These are phyloP conservation scores for Pichia deserticola DNA, from an alignment of 805 yeast genomes.

Conservation along the genomic window DNA sequence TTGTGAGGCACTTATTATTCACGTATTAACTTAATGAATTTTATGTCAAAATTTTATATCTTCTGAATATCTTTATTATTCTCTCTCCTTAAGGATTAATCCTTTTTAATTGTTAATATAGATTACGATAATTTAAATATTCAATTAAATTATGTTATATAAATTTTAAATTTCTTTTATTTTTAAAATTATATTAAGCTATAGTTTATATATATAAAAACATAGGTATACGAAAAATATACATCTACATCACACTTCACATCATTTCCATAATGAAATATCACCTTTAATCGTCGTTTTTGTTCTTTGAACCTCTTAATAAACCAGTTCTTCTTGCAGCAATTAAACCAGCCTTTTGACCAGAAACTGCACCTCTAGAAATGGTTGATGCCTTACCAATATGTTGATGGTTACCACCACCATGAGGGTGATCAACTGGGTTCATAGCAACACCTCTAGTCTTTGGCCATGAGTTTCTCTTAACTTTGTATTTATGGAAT, in stretches of 20 bases:
- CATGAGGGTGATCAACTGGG: constrained; percentile 99
- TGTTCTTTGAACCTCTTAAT: constrained; percentile 95
- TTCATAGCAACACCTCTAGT: constrained; percentile 99
- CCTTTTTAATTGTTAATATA: too few relatives aligned
- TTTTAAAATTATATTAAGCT: constrained; percentile 5
- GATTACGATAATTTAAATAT: too few relatives aligned
- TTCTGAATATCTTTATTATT: too few relatives aligned
- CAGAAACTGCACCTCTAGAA: constrained; percentile 98
- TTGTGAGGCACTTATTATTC: too few relatives aligned
- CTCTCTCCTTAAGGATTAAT: too few relatives aligned
- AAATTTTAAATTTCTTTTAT: background rate
- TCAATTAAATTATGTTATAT: too few relatives aligned
- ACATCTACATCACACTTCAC: background rate
- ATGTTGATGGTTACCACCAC: constrained; percentile 99
- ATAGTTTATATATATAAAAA: constrained; percentile 2
- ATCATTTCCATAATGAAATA: too few relatives aligned
- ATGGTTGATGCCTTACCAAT: constrained; percentile 99
- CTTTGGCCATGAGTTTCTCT: constrained; percentile 99
- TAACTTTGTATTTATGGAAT: constrained; percentile 98
- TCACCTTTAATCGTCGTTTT: constrained; percentile 25
- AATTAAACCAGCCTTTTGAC: constrained; percentile 99
- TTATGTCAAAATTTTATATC: too few relatives aligned
- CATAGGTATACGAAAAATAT: constrained; percentile 4
- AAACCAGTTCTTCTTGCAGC: constrained; percentile 99
- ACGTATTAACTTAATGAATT: too few relatives aligned